A percentile compares a stretch with the other conserved stretches of the same genome.
These are phyloP conservation scores for Gossypium raimondii DNA, from an alignment of 345 rosid genomes.

Conservation along the genomic window DNA sequence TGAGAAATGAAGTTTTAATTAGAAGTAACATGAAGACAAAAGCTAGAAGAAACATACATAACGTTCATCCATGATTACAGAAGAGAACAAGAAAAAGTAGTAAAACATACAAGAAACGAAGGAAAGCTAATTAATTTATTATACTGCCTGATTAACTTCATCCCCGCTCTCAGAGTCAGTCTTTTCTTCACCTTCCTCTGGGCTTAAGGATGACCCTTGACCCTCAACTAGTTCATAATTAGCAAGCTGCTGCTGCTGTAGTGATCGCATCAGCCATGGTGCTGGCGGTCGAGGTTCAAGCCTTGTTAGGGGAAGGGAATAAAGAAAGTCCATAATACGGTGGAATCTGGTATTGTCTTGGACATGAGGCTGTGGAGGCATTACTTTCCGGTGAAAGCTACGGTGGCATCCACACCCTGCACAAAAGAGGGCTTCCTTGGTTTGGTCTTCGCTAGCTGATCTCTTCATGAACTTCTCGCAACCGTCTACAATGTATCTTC, in stretches of 20 bases:
- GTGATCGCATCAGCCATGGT: neutral
- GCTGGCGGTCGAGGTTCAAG: neutral
- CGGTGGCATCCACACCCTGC: neutral
- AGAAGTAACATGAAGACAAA: neutral
- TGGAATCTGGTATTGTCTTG: neutral
- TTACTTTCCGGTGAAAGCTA: neutral
- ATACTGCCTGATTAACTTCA: neutral
- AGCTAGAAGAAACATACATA: neutral
- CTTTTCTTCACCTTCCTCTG: neutral
- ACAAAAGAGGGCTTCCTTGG: neutral
- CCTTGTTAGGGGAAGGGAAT: neutral
- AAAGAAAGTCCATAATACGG: neutral
- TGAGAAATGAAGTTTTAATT: no score
- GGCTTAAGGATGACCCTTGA: slow-evolving; percentile 1
- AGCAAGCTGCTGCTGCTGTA: neutral
- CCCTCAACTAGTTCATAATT: neutral
- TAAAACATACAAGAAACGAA: neutral
- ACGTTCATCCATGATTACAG: neutral
- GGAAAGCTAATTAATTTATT: neutral
- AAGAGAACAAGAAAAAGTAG: neutral
- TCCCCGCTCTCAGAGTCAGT: neutral
- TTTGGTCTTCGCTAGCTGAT: neutral
- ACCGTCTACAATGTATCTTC: neutral
- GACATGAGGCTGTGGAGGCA: neutral
- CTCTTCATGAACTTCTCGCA: neutral